phyloP scores from a whole-genome alignment of 345 rosid species.

The Moricandia moricandioides region DNA sequence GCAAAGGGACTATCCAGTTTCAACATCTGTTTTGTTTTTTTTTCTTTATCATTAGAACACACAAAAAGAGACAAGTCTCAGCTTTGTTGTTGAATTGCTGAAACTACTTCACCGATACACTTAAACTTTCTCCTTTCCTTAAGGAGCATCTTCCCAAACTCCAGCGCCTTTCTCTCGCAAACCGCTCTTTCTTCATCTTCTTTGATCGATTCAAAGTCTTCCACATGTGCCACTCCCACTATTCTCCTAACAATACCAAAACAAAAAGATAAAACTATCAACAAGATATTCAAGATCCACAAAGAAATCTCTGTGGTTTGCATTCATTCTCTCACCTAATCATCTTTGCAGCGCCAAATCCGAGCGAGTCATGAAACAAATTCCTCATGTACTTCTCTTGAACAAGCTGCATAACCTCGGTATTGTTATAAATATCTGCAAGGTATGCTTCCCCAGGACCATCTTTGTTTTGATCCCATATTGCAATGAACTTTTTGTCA shows the following conservation, averaged over 20 bases:
- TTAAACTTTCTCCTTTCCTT: conserved; percentile 73
- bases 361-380: conserved; percentile 80
- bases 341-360: conserved; percentile 97
- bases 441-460: conserved; percentile 89
- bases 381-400: conserved; percentile 61
- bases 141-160: conserved; percentile 64
- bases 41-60: background rate
- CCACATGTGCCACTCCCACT: conserved; percentile 95
- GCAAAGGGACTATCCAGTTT: conserved; percentile 12
- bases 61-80: background rate
- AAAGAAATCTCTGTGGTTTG: background rate
- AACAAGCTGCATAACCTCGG: conserved; percentile 59
- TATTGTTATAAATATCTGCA: conserved; percentile 65
- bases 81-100: conserved; percentile 42
- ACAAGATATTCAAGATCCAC: background rate
- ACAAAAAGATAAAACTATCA: background rate
- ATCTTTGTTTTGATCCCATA: conserved; percentile 78
- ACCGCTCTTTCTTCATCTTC: conserved; percentile 57
- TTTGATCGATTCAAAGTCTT: conserved; percentile 85
- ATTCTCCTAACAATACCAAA: conserved; percentile 59
- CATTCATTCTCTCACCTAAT: conserved; percentile 49
- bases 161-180: conserved; percentile 74
- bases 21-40: background rate
- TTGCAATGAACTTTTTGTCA: conserved; percentile 53
- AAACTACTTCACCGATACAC: conserved; percentile 64